Evolutionary conservation across 345 rosid genomes (phyloP).

Genomic region (Jatropha curcas): DNA sequence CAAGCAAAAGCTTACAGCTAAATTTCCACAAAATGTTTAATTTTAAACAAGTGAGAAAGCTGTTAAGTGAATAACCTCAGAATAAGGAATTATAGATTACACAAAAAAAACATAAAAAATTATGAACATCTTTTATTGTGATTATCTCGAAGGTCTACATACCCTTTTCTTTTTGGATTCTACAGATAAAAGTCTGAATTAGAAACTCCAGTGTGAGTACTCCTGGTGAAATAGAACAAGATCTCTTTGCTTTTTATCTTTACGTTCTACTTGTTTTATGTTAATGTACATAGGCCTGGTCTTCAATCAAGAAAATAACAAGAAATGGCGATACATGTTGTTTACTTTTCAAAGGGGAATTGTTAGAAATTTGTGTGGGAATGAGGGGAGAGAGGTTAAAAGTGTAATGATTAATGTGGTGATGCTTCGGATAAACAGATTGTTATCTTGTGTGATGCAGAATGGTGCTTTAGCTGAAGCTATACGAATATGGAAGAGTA

Average conservation of each 20-base stretch:
- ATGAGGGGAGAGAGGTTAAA: neutral
- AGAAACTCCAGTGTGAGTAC: neutral
- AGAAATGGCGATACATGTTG: neutral
- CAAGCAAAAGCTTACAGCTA: neutral
- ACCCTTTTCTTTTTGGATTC: neutral
- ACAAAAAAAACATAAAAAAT: no score
- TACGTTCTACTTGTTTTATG: neutral
- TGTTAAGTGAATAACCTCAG: neutral
- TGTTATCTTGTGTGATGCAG: slow-evolving; percentile 42
- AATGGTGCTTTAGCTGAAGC: slow-evolving; percentile 98
- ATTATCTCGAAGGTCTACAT: neutral
- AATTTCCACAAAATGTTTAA: neutral
- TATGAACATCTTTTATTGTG: no score
- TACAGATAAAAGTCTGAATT: neutral
- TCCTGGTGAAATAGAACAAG: neutral
- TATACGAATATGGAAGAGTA: slow-evolving; percentile 83
- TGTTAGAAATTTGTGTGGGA: neutral
- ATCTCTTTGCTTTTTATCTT: neutral
- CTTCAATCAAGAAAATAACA: neutral
- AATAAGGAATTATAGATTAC: no score
- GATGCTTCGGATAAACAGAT: neutral
- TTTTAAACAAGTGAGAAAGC: neutral
- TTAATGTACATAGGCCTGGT: neutral
- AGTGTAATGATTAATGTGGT: neutral
- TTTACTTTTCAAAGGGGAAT: no score